These are phyloP conservation scores for Colletotrichum orbiculare DNA, from an alignment of 2,329 filamentous ascomycete species.

Conservation along the genomic window DNA sequence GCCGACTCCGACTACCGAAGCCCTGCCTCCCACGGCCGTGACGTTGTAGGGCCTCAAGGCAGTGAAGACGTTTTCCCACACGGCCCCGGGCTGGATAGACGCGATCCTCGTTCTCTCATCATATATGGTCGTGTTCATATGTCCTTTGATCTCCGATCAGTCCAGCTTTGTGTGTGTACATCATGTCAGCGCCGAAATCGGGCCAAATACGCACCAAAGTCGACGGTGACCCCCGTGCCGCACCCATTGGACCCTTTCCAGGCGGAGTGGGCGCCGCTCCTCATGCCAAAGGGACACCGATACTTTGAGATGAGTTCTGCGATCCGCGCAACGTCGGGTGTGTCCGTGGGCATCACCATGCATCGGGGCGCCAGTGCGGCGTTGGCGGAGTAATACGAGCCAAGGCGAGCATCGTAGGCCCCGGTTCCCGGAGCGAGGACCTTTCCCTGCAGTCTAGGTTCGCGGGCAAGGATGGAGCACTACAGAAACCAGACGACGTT, in stretches of 20 bases:
- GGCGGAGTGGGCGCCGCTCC: constrained; percentile 43
- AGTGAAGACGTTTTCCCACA: constrained; percentile 42
- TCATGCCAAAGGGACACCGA: constrained; percentile 44
- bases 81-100: constrained; percentile 43
- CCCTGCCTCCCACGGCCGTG: constrained; percentile 39
- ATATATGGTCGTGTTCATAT: constrained; percentile 47
- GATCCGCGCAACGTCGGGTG: constrained; percentile 36
- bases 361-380: constrained; percentile 44
- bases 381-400: constrained; percentile 46
- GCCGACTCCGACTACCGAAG: constrained; percentile 41
- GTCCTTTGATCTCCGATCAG: constrained; percentile 24
- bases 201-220: constrained; percentile 36
- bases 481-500: constrained; percentile 22
- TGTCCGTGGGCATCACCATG: constrained; percentile 33
- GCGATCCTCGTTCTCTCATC: constrained; percentile 43
- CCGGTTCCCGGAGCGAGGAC: constrained; percentile 38
- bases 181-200: neutral
- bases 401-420: constrained; percentile 40
- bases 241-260: constrained; percentile 41
- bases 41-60: constrained; percentile 38
- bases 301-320: constrained; percentile 37
- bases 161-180: neutral
- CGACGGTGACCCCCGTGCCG: constrained; percentile 41
- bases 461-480: constrained; percentile 40
- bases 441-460: constrained; percentile 40